Percentiles rank a stretch among this genome's conserved stretches.
Evolutionary conservation across 1,139 yeast genomes (phyloP).

Genomic region (Scheffersomyces parashehatae): DNA sequence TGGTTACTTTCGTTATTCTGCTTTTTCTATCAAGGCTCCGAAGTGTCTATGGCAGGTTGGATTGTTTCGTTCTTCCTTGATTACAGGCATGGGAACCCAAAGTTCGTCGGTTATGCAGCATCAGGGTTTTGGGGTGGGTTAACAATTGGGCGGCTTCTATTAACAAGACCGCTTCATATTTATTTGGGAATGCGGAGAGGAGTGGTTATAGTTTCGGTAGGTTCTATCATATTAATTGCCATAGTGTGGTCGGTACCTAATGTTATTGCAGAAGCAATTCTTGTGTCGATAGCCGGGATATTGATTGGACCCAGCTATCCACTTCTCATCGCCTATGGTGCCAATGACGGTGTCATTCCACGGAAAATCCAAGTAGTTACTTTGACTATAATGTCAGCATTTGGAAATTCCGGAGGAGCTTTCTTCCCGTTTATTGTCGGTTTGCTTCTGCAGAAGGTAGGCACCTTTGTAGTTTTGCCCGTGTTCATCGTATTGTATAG

Average conservation of each 20-base stretch:
- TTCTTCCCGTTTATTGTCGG: slow-evolving; percentile 57
- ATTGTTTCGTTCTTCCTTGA: slow-evolving; percentile 58
- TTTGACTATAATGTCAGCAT: slow-evolving; percentile 53
- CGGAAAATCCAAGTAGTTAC: slow-evolving; percentile 52
- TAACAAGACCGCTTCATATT: slow-evolving; percentile 41
- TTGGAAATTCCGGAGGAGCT: slow-evolving; percentile 61
- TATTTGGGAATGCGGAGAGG: slow-evolving; percentile 47
- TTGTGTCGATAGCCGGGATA: slow-evolving; percentile 47
- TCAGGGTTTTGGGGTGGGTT: slow-evolving; percentile 73
- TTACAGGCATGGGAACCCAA: slow-evolving; percentile 47
- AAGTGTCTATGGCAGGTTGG: slow-evolving; percentile 70
- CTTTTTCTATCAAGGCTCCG: slow-evolving; percentile 64
- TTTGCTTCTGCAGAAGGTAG: slow-evolving; percentile 44
- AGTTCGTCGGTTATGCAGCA: slow-evolving; percentile 57
- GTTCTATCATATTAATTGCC: slow-evolving; percentile 33
- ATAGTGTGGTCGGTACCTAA: slow-evolving; percentile 47
- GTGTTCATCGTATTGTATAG: slow-evolving; percentile 39
- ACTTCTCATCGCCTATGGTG: slow-evolving; percentile 44
- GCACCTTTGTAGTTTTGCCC: slow-evolving; percentile 56
- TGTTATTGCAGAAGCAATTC: slow-evolving; percentile 40
- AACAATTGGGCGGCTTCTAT: slow-evolving; percentile 54
- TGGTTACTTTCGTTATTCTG: slow-evolving; percentile 56
- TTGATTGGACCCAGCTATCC: slow-evolving; percentile 56
- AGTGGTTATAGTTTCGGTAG: slow-evolving; percentile 30
- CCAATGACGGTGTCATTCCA: slow-evolving; percentile 39